Conservation (phyloP, 371 early-diverging fungal genomes). For the Syncephalastrum sp. region DNA sequence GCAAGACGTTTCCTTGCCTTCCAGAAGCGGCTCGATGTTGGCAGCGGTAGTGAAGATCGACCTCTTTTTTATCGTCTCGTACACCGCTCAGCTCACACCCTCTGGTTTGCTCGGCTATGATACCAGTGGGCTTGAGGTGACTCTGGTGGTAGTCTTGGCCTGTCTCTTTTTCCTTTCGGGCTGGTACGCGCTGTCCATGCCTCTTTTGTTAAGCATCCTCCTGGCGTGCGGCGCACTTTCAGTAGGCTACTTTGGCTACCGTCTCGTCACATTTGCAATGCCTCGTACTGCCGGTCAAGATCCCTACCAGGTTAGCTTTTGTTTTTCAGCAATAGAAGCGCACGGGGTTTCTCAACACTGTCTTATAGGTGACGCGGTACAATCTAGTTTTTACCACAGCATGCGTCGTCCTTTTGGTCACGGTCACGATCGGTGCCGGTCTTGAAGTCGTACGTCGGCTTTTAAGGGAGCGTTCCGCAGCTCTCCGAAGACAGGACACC, state of each 20-base stretch:
- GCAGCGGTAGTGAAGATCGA: slow-evolving; percentile 20
- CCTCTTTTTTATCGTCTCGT: slow-evolving; percentile 21
- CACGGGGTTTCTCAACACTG: neutral
- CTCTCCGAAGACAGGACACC: too few relatives aligned
- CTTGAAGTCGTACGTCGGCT: neutral
- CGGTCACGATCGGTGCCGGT: slow-evolving; percentile 1
- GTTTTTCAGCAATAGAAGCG: neutral
- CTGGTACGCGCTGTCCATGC: slow-evolving; percentile 8
- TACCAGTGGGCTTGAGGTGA: slow-evolving; percentile 13
- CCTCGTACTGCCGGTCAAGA: slow-evolving; percentile 9
- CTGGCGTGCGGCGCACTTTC: neutral
- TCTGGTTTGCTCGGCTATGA: slow-evolving; percentile 10
- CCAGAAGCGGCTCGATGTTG: slow-evolving; percentile 4
- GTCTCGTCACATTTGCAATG: slow-evolving; percentile 21
- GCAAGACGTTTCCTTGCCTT: slow-evolving; percentile 13
- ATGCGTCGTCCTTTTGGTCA: neutral
- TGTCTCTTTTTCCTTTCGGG: slow-evolving; percentile 12
- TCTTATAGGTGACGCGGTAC: slow-evolving; percentile 5
- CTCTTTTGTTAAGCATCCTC: slow-evolving; percentile 5
- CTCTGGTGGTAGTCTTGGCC: slow-evolving; percentile 8
- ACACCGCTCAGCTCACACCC: slow-evolving; percentile 20
- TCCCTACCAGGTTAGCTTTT: slow-evolving; percentile 19
- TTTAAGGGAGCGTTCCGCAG: too few relatives aligned
- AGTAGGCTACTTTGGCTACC: slow-evolving; percentile 23
- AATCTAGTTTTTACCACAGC: neutral